Percentiles rank a stretch among this genome's conserved stretches.
Evolutionary conservation across 2,329 filamentous ascomycete genomes (phyloP).

Genomic region (Arthrinium phaeospermum): DNA sequence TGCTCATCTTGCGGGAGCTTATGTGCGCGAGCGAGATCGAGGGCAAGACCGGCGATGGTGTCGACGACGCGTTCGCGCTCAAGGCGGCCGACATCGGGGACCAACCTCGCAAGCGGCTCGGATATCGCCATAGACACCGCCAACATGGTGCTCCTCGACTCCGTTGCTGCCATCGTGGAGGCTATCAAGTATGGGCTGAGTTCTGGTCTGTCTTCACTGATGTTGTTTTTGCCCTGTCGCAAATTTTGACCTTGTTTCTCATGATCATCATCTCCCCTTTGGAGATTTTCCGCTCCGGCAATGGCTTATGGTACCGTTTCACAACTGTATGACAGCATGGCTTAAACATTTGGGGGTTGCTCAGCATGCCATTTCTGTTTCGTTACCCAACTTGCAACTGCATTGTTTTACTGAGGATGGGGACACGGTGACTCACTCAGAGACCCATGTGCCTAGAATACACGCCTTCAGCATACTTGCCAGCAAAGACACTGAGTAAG

Average conservation of each 20-base stretch:
- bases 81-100: conserved; percentile 82
- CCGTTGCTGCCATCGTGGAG: conserved; percentile 73
- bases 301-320: too few species aligned
- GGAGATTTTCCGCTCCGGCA: conserved; percentile 36
- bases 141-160: conserved; percentile 80
- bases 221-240: conserved; percentile 73
- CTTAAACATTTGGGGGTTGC: too few species aligned
- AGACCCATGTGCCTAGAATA: too few species aligned
- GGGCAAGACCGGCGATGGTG: conserved; percentile 86
- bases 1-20: conserved; percentile 79
- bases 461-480: too few species aligned
- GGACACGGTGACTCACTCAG: too few species aligned
- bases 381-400: too few species aligned
- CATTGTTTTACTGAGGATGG: too few species aligned
- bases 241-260: conserved; percentile 74
- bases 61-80: conserved; percentile 84
- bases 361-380: too few species aligned
- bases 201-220: conserved; percentile 79
- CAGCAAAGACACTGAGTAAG: too few species aligned
- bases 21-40: conserved; percentile 65
- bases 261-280: conserved; percentile 68
- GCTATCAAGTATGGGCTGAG: conserved; percentile 75
- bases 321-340: too few species aligned
- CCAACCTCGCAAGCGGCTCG: conserved; percentile 79
- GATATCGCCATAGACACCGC: conserved; percentile 84